These are phyloP conservation scores for Globisporangium yorkense DNA, from an alignment of 352 stramenopile species.

Conservation along the genomic window DNA sequence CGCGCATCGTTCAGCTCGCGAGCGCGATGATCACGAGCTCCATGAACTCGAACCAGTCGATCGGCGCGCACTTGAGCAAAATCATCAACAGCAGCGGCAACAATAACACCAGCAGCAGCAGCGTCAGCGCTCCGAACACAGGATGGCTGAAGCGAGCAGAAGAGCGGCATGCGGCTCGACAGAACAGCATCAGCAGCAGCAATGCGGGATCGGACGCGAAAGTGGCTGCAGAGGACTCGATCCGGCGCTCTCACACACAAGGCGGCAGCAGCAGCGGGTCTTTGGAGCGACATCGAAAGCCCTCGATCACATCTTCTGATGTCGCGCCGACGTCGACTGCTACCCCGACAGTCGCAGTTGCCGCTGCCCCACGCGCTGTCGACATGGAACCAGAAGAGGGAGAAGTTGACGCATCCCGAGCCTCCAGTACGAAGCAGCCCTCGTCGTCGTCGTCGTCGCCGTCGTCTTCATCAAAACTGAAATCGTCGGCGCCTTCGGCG, in stretches of 20 bases:
- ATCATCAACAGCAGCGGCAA: conserved; percentile 50
- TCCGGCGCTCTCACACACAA: conserved; percentile 27
- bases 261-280: conserved; percentile 11
- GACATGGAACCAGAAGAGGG: conserved; percentile 42
- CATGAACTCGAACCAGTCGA: conserved; percentile 44
- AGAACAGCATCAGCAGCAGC: conserved; percentile 25
- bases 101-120: conserved; percentile 27
- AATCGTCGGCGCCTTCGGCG: conserved; percentile 10
- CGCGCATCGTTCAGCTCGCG: conserved; percentile 51
- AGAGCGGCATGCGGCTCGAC: conserved; percentile 48
- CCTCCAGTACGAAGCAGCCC: conserved; percentile 6
- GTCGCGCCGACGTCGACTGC: conserved; percentile 14
- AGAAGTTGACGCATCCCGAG: conserved; percentile 23
- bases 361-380: conserved; percentile 12
- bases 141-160: conserved; percentile 61
- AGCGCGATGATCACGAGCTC: conserved; percentile 26
- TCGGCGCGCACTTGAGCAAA: conserved; percentile 67
- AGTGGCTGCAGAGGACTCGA: conserved; percentile 29
- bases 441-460: background rate
- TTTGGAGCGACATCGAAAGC: conserved; percentile 24
- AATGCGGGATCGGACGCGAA: background rate
- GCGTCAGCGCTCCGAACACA: conserved; percentile 19
- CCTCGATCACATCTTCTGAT: conserved; percentile 21
- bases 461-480: conserved; percentile 4
- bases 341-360: conserved; percentile 1